Base-by-base conservation (phyloP, 2,329 filamentous ascomycete genomes). In the Tolypocladium ovalisporum region DNA sequence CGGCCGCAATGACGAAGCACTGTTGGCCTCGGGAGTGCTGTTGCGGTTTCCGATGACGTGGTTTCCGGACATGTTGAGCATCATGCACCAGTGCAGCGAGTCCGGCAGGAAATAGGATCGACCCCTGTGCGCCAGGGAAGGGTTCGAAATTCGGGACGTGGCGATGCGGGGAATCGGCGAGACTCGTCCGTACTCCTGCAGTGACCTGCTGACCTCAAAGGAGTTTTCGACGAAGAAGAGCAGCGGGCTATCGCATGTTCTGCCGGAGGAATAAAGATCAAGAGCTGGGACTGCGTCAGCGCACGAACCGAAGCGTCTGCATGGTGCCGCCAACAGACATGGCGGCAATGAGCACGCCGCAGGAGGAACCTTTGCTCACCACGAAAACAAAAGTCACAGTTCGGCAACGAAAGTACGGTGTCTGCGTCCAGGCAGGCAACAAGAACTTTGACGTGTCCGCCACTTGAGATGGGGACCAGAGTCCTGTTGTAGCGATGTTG, bases 11-110 rank as follows among this genome's bases (percentile, higher is more conserved):
- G 90, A 86, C 56, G 87, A 87, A 60, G 89, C 85, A 68, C 86
- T 90, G 66, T 86, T 88, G 56, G 88, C 90, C 78, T 97, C 94
- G 57, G 94, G 94, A 52, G 93, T 97, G 81, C 92, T 97, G 76
- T 97, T 97, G 68, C 94, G 88, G 76, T 97, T 97, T 65, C 85
- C 84, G 71, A 86, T 83, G 63, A 84, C 77, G 70, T 85, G 83
- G 68, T 80, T 86, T 66, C 85, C 84, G 73, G 88, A 84, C 82
- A 85, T 85, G 61, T 79, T 81, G 75, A 79, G 73, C 78, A 81
- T 81, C 66, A 63, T 73, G 61, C 52, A 56, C 56, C 58, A 52
- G 56, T 19, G 40, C 52, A 55, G 54, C 52, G 58, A 55, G 57
- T 47, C 59, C n/a, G 15, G 39, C 54, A 54, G 54, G 56, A 55